Conservation (phyloP, 2,329 filamentous ascomycete genomes). For the Ceratocystis colombiana region DNA sequence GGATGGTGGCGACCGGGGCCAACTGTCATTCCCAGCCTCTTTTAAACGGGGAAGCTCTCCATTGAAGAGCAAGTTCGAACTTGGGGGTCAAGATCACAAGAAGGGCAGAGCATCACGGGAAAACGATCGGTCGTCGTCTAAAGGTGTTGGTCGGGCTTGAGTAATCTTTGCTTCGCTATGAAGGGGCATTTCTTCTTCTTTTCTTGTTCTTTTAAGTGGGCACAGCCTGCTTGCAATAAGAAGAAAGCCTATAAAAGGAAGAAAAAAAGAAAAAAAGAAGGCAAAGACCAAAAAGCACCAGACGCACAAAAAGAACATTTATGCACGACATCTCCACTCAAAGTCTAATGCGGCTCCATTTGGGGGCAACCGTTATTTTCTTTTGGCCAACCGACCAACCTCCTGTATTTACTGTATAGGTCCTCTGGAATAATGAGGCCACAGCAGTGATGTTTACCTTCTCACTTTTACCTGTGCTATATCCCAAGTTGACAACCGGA, state of each 20-base stretch:
- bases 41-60: constrained; percentile 18
- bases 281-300: constrained; percentile 18
- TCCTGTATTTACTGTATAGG: constrained; percentile 17
- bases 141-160: constrained; percentile 17
- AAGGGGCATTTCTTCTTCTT: background rate
- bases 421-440: constrained; percentile 23
- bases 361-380: constrained; percentile 14
- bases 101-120: constrained; percentile 16
- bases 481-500: too few relatives aligned
- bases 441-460: background rate
- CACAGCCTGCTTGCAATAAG: background rate
- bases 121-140: constrained; percentile 17
- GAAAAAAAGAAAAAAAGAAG: background rate
- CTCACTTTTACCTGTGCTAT: background rate
- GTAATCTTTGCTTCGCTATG: background rate
- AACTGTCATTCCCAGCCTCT: background rate
- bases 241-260: constrained; percentile 2
- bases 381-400: constrained; percentile 19
- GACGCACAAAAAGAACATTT: constrained; percentile 19
- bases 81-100: constrained; percentile 11
- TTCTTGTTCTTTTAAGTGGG: background rate
- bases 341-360: constrained; percentile 18
- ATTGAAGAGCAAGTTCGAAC: constrained; percentile 18
- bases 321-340: constrained; percentile 21
- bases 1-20: constrained; percentile 4